A percentile compares a stretch with the other conserved stretches of the same genome.
Evolutionary conservation across 441 rosid species (phyloP).

Genomic region (Adansonia madagascariensis): DNA sequence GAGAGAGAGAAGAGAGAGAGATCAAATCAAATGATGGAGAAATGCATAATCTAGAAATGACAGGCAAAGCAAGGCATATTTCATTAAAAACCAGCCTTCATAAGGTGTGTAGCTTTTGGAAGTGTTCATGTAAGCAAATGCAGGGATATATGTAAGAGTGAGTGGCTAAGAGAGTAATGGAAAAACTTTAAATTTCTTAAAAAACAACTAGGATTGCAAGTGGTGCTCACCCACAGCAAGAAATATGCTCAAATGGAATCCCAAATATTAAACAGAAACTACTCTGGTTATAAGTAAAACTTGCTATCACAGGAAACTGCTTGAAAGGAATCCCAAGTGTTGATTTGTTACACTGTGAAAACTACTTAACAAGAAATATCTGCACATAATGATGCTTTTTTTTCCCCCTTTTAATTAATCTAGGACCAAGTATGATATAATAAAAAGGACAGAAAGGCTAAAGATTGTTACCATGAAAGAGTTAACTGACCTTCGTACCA

Average conservation of each 20-base stretch:
- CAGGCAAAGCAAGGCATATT: not conserved
- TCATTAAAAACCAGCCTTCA: conserved; percentile 9
- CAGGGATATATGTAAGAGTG: not conserved
- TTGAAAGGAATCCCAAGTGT: not conserved
- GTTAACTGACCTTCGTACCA: conserved; percentile 80
- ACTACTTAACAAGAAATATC: not conserved
- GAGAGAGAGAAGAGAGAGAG: not conserved
- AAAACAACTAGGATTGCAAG: not conserved
- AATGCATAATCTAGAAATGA: not conserved
- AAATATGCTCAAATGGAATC: conserved; percentile 4
- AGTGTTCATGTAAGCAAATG: conserved; percentile 1
- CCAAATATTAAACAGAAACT: conserved; percentile 8
- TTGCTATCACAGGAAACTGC: not conserved
- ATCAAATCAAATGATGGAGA: not conserved
- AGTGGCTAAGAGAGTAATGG: not conserved
- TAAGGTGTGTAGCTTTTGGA: not conserved
- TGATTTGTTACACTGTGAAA: not conserved
- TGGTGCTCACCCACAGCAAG: conserved; percentile 11
- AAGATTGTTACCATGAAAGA: conserved; percentile 5
- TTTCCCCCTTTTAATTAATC: not conserved
- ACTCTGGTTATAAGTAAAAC: conserved; percentile 1
- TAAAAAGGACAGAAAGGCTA: not conserved
- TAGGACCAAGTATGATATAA: conserved; percentile 2
- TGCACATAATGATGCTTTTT: not conserved
- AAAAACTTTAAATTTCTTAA: not conserved